A percentile compares a stretch with the other conserved stretches of the same genome.
Evolutionary conservation across 768 basidiomycete genomes (phyloP).

Genomic region (Candolleomyces efflorescens): DNA sequence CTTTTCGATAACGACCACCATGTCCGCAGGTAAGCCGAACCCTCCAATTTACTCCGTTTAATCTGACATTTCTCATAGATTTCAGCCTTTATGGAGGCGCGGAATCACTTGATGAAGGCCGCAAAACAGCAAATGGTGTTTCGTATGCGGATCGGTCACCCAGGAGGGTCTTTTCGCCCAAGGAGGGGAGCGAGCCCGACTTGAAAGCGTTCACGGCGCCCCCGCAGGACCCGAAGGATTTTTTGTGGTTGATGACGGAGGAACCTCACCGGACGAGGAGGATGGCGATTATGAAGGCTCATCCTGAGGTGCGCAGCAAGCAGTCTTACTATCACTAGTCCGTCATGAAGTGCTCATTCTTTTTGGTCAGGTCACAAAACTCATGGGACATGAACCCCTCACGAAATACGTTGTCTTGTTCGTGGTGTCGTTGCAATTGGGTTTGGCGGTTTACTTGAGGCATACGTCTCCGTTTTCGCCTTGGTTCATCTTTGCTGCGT

Average conservation of each 20-base stretch:
- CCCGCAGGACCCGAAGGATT: constrained; percentile 78
- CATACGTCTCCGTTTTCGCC: constrained; percentile 65
- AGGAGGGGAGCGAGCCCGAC: constrained; percentile 35
- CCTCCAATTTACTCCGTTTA: background rate
- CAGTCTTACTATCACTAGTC: background rate
- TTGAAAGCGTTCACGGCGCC: constrained; percentile 42
- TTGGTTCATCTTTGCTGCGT: constrained; percentile 73
- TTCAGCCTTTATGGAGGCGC: constrained; percentile 83
- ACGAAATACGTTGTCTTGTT: constrained; percentile 87
- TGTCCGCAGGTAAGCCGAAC: too few species aligned
- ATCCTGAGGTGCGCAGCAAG: constrained; percentile 79
- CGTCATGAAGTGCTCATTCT: background rate
- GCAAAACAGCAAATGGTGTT: constrained; percentile 10
- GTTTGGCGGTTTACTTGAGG: constrained; percentile 59
- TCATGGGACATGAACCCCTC: constrained; percentile 93
- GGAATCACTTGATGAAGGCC: constrained; percentile 62
- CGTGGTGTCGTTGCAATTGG: constrained; percentile 78
- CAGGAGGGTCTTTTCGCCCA: constrained; percentile 44
- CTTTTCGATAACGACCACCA: too few species aligned
- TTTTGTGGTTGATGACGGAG: constrained; percentile 96
- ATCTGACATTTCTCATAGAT: constrained; percentile 36
- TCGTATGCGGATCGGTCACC: constrained; percentile 33
- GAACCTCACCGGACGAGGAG: constrained; percentile 92
- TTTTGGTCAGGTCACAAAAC: constrained; percentile 70
- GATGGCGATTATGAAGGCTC: constrained; percentile 87